Evolutionary conservation across 23 red algal species (phyloP).

Genomic region (Cyanidiococcus yangmingshanensis): DNA sequence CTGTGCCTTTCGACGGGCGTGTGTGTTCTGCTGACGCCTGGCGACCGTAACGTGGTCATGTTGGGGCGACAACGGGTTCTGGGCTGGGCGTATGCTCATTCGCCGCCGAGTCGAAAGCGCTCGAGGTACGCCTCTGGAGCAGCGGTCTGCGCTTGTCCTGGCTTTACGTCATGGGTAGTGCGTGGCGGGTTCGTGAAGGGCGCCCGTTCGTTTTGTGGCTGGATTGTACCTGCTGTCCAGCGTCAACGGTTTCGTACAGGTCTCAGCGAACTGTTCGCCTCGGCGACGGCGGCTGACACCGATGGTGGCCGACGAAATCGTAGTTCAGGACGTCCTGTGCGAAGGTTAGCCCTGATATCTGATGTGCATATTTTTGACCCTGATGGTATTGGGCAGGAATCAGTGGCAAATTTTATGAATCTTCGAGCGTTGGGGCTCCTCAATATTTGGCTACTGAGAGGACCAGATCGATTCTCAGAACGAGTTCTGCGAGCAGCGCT

Average conservation of each 20-base stretch:
- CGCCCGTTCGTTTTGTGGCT: no score
- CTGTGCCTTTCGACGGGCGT: no score
- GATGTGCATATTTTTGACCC: slow-evolving; percentile 43
- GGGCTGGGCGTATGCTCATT: not conserved
- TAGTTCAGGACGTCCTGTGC: not conserved
- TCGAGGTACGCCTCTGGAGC: no score
- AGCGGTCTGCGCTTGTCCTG: no score
- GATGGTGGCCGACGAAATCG: not conserved
- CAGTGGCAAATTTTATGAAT: slow-evolving; percentile 25
- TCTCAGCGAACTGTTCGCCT: not conserved
- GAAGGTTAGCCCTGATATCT: slow-evolving; percentile 29
- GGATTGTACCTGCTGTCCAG: not conserved
- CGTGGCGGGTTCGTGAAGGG: no score
- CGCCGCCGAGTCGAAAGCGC: not conserved
- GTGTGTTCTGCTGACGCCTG: no score
- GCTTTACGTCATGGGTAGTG: no score
- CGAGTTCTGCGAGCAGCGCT: slow-evolving; percentile 24
- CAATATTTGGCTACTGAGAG: slow-evolving; percentile 36
- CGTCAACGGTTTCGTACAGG: not conserved
- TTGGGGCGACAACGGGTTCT: not conserved
- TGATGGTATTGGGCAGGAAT: slow-evolving; percentile 28
- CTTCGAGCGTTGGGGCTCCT: slow-evolving; percentile 23
- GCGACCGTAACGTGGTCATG: not conserved
- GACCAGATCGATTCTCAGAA: slow-evolving; percentile 26
- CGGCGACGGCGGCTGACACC: not conserved